Base-by-base conservation (phyloP, 441 rosid species). In the Cnidoscolus chayamansa region DNA sequence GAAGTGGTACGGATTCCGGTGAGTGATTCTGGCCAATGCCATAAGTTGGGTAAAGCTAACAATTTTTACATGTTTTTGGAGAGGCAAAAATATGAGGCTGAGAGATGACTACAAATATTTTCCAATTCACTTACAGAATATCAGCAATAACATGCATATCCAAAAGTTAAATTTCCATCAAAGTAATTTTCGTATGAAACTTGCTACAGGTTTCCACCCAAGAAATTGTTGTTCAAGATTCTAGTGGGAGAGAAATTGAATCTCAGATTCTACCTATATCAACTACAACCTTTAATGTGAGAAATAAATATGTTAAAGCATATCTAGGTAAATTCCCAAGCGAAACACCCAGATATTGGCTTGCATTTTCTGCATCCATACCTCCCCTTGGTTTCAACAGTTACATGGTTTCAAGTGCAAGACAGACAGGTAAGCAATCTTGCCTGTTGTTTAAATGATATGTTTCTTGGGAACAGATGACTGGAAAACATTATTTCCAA, bases 361-460 rank as follows among this genome's bases (percentile, higher is more conserved):
- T 94, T 75, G 94, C 93, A 73, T 94, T 94, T 79, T 67, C 88
- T 45, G 96, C 80, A 40, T 83, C 93, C 68, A 85, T 88, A 35
- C 97, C 97, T 70, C 91, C 98, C 63, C 90, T 94, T 76, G 98
- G 97, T 77, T 92, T 88, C 87, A 87, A 78, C 83, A 89, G 92
- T 48, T 94, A 90, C 83, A 78, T 79, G 20, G 76, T 94, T 79
- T 85, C 87, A 71, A 74, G 72, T 76, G 81, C 90, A 82, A 82
- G 85, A 78, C 59, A 68, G 56, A 85, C 85, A 91, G 97, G 93
- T 83, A 48, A 35, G 31, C 48, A 50, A 3, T 37, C 43, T 32
- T 65, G 66, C 72, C 76, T 13, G 69, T 20, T 61, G 32, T 37
- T 25, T 51, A 32, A 67, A n/a, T 78, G 32, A 19, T 51, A 45